These are phyloP conservation scores for Hyphodiscus hymeniophilus DNA, from an alignment of 495 filamentous ascomycete genomes.

Conservation along the genomic window DNA sequence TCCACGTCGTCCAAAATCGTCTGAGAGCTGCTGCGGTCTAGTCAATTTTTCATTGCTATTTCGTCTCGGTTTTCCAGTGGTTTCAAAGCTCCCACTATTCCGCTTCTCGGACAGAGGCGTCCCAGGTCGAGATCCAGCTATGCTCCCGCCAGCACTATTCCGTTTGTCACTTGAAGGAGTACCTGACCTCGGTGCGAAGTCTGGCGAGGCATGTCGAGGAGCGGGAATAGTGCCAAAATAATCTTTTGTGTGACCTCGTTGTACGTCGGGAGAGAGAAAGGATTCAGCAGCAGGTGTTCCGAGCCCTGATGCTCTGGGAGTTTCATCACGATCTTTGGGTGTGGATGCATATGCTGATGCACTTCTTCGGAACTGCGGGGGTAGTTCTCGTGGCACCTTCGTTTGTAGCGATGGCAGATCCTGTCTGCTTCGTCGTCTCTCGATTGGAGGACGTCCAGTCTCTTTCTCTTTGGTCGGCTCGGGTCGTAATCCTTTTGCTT, in stretches of 20 bases:
- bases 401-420: constrained; percentile 22
- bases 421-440: constrained; percentile 19
- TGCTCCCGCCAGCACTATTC: constrained; percentile 1
- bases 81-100: constrained; percentile 8
- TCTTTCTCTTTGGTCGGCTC: constrained; percentile 7
- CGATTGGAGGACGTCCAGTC: constrained; percentile 7
- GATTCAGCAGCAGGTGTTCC: constrained; percentile 10
- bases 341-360: constrained; percentile 7
- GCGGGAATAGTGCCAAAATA: constrained; percentile 6
- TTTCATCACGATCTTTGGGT: constrained; percentile 3
- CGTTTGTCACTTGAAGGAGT: constrained; percentile 4
- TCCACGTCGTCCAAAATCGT: constrained; percentile 1
- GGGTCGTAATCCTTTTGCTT: background rate
- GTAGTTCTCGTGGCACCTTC: constrained; percentile 20
- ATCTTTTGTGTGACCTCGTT: constrained; percentile 4
- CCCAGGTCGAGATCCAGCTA: constrained; percentile 9
- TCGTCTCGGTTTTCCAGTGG: constrained; percentile 1
- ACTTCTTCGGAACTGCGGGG: constrained; percentile 20
- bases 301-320: background rate
- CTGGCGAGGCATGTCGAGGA: constrained; percentile 10
- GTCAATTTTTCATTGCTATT: constrained; percentile 15
- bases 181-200: constrained; percentile 7
- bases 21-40: constrained; percentile 15
- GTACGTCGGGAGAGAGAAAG: constrained; percentile 18
- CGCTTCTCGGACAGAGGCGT: constrained; percentile 16